Percentiles rank a stretch among this genome's conserved stretches.
phyloP scores from a whole-genome alignment of 2,329 filamentous ascomycete species.

The Dendryphion nanum region DNA sequence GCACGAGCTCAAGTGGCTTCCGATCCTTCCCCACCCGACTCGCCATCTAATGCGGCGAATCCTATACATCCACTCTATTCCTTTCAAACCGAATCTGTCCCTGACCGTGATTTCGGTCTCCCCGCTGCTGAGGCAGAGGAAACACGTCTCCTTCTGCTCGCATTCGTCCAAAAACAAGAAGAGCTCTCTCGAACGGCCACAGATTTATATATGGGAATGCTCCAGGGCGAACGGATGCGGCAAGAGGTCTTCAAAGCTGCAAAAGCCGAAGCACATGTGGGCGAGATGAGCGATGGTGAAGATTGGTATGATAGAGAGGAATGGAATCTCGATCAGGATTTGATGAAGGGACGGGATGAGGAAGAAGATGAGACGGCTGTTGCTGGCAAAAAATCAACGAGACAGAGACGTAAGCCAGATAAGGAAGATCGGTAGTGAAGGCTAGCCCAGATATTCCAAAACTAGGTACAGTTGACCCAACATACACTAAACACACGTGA shows the following conservation, averaged over 20 bases:
- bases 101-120: conserved; percentile 70
- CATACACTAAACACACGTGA: no score
- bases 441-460: no score
- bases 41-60: conserved; percentile 49
- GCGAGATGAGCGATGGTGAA: conserved; percentile 83
- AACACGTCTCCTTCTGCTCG: conserved; percentile 67
- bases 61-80: conserved; percentile 74
- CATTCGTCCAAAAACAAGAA: conserved; percentile 84
- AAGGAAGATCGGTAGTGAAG: conserved; percentile 32
- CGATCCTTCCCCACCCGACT: conserved; percentile 41
- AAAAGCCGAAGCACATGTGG: conserved; percentile 73
- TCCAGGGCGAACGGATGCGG: conserved; percentile 70
- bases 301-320: conserved; percentile 86
- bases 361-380: conserved; percentile 64
- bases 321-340: conserved; percentile 70
- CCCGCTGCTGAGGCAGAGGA: conserved; percentile 75
- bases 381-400: conserved; percentile 49
- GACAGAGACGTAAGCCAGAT: conserved; percentile 36
- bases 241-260: conserved; percentile 71
- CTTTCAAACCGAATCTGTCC: conserved; percentile 59
- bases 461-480: no score
- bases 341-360: conserved; percentile 81
- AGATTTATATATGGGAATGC: conserved; percentile 67
- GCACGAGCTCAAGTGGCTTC: conserved; percentile 50
- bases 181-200: conserved; percentile 72